Percentiles rank a stretch among this genome's conserved stretches.
phyloP scores from a whole-genome alignment of 768 basidiomycete genomes.

The Mycena vitilis region DNA sequence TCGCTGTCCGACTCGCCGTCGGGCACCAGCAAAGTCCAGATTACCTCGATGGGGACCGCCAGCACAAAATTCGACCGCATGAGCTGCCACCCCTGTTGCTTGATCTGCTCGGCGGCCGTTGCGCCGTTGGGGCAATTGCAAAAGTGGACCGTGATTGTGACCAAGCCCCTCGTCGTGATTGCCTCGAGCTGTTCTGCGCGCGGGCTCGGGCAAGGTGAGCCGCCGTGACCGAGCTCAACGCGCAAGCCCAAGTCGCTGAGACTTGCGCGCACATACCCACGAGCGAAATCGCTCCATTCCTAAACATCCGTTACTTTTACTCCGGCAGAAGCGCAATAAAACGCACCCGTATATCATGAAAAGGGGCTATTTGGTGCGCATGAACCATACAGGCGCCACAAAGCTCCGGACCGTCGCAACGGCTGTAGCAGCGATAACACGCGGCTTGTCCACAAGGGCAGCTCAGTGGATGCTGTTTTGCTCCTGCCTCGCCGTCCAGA shows the following conservation, averaged over 20 bases:
- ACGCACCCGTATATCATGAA: background rate
- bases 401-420: background rate
- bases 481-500: too few species aligned
- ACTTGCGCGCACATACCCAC: background rate
- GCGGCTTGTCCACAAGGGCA: background rate
- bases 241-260: background rate
- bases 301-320: background rate
- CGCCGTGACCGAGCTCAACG: background rate
- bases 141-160: background rate
- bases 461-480: too few species aligned
- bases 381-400: background rate
- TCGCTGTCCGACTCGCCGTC: background rate
- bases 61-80: background rate
- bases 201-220: background rate
- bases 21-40: background rate
- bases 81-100: slow-evolving; percentile 2
- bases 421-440: background rate
- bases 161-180: background rate
- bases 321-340: background rate
- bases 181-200: background rate
- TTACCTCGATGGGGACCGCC: background rate
- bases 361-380: background rate
- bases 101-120: background rate
- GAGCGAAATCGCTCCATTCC: background rate
- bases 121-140: background rate